These are phyloP conservation scores for Calamus simplicifolius DNA, from an alignment of 176 grass and related monocot genomes.

Conservation along the genomic window DNA sequence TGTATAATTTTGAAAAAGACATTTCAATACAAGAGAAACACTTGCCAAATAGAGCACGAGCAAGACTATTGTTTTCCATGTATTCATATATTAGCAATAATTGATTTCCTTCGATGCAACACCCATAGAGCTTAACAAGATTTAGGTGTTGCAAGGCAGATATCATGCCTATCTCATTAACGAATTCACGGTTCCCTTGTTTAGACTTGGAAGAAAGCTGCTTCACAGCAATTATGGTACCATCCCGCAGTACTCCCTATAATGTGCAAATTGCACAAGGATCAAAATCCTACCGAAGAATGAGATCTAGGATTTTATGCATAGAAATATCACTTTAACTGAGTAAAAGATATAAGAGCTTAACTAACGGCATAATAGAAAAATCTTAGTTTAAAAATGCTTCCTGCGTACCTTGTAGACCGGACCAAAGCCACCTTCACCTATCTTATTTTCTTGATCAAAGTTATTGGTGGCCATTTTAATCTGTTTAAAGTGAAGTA, in stretches of 20 bases:
- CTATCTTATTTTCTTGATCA: constrained; percentile 11
- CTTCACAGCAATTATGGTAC: constrained; percentile 16
- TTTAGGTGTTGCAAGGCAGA: no score
- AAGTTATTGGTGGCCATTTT: constrained; percentile 7
- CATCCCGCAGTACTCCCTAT: constrained; percentile 14
- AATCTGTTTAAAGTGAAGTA: constrained; percentile 5
- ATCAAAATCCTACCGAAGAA: no score
- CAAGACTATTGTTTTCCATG: no score
- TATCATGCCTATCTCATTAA: neutral
- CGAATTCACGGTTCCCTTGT: neutral
- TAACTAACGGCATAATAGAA: no score
- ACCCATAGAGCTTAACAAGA: no score
- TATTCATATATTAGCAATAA: no score
- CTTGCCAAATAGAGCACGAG: no score
- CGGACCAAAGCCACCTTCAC: constrained; percentile 11
- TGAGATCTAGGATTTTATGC: no score
- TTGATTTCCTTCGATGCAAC: no score
- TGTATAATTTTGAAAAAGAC: neutral
- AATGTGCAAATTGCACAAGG: neutral
- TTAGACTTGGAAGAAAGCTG: constrained; percentile 15
- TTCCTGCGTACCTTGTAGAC: neutral
- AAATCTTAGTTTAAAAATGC: neutral
- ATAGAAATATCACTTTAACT: neutral
- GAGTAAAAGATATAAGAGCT: neutral
- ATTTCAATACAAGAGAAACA: neutral